A percentile compares a stretch with the other conserved stretches of the same genome.
Conservation (phyloP, 208 protist species). For the Crithidia expoeki region DNA sequence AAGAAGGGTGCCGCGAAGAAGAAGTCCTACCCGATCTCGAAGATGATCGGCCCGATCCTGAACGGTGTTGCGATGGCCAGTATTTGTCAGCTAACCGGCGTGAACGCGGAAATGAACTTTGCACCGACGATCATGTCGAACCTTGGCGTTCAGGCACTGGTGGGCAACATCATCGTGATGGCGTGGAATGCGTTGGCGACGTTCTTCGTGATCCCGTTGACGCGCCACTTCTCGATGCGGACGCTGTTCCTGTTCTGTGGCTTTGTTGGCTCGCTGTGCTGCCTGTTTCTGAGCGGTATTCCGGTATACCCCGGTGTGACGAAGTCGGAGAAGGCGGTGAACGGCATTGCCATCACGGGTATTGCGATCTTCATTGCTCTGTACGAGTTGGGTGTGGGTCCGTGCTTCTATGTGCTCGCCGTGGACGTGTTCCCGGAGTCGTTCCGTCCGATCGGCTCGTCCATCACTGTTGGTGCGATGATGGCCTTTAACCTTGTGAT, state of each 20-base stretch:
- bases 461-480: slow-evolving; percentile 48
- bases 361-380: slow-evolving; percentile 63
- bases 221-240: slow-evolving; percentile 46
- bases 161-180: slow-evolving; percentile 73
- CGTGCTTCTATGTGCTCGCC: slow-evolving; percentile 65
- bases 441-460: slow-evolving; percentile 57
- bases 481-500: slow-evolving; percentile 76
- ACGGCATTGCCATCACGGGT: slow-evolving; percentile 50
- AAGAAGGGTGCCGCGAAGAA: slow-evolving; percentile 3
- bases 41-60: slow-evolving; percentile 42
- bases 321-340: slow-evolving; percentile 23
- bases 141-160: slow-evolving; percentile 44
- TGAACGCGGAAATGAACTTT: slow-evolving; percentile 79
- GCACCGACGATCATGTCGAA: slow-evolving; percentile 61
- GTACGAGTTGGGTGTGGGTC: slow-evolving; percentile 65
- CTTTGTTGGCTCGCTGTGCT: slow-evolving; percentile 44
- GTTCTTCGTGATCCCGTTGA: slow-evolving; percentile 57
- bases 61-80: slow-evolving; percentile 44
- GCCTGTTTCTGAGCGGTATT: slow-evolving; percentile 58
- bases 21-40: slow-evolving; percentile 25
- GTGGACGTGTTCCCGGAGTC: slow-evolving; percentile 69
- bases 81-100: slow-evolving; percentile 69
- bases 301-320: slow-evolving; percentile 63
- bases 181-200: slow-evolving; percentile 61
- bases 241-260: slow-evolving; percentile 45